Evolutionary conservation across 495 filamentous ascomycete genomes (phyloP).

Genomic region (Diplogelasinospora grovesii): DNA sequence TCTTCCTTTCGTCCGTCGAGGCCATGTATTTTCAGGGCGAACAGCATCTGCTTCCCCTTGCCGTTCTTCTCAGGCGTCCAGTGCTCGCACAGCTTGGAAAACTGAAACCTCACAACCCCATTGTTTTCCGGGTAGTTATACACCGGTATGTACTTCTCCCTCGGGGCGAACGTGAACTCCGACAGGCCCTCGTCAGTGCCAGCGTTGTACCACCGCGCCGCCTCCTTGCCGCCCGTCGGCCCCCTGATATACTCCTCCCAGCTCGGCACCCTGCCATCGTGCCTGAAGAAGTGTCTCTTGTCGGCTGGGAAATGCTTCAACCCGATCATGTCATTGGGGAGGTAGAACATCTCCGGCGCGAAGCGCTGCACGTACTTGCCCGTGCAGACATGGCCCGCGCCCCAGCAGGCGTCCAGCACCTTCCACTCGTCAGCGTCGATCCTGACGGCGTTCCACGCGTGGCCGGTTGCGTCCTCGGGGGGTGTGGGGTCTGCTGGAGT

Average conservation of each 20-base stretch:
- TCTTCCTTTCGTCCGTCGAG: constrained; percentile 62
- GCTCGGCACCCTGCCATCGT: constrained; percentile 36
- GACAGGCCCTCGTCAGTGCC: constrained; percentile 55
- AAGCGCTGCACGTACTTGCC: constrained; percentile 60
- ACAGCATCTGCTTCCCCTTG: constrained; percentile 53
- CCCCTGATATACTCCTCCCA: constrained; percentile 79
- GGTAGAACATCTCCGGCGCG: constrained; percentile 62
- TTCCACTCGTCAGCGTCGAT: constrained; percentile 88
- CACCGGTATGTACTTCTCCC: constrained; percentile 50
- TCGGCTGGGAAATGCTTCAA: constrained; percentile 70
- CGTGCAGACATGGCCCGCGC: constrained; percentile 59
- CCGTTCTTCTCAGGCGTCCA: constrained; percentile 66
- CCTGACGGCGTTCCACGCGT: constrained; percentile 91
- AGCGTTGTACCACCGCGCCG: constrained; percentile 45
- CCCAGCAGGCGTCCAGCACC: constrained; percentile 88
- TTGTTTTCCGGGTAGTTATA: constrained; percentile 30
- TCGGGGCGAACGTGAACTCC: constrained; percentile 55
- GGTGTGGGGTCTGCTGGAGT: constrained; percentile 52
- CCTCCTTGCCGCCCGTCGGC: constrained; percentile 33
- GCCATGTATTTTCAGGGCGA: constrained; percentile 59
- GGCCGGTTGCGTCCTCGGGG: constrained; percentile 42
- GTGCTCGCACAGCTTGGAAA: constrained; percentile 67
- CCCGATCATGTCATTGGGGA: constrained; percentile 77
- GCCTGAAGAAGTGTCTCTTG: constrained; percentile 58
- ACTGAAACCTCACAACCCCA: constrained; percentile 61